Conservation (phyloP, 176 grass and related monocot species). For the Puccinellia tenuiflora region DNA sequence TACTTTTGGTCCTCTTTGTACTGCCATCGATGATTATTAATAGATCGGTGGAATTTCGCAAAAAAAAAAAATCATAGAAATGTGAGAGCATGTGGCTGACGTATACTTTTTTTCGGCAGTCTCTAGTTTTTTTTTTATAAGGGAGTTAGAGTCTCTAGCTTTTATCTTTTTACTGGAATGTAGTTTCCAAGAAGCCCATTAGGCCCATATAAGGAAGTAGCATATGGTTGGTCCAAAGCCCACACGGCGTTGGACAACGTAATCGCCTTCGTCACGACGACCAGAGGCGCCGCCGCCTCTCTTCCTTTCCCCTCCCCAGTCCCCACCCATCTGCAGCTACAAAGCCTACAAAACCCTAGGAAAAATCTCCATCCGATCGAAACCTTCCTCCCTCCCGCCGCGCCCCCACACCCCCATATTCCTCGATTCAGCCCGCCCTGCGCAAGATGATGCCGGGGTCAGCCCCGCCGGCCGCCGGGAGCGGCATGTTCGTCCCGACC, state of each 20-base stretch:
- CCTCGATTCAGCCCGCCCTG: neutral
- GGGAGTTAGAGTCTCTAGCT: too few relatives aligned
- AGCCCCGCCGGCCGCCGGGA: constrained; percentile 40
- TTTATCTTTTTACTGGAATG: too few relatives aligned
- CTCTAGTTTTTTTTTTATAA: too few relatives aligned
- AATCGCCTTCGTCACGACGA: constrained; percentile 21
- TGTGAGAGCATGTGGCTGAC: too few relatives aligned
- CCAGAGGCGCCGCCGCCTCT: neutral
- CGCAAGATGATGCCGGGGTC: constrained; percentile 39
- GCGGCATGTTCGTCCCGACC: constrained; percentile 80
- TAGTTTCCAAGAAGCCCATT: neutral
- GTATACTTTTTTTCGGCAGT: too few relatives aligned
- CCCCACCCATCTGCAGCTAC: neutral
- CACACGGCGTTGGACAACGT: neutral
- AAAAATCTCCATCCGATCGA: constrained; percentile 3
- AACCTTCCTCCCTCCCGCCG: neutral
- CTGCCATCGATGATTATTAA: too few relatives aligned
- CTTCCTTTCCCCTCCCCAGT: neutral
- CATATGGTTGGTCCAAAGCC: neutral
- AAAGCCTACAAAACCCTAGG: constrained; percentile 35
- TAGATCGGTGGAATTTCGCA: too few relatives aligned
- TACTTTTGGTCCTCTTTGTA: too few relatives aligned
- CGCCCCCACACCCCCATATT: neutral
- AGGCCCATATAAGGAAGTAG: neutral
- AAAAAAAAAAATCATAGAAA: too few relatives aligned